Conservation (phyloP, 2,329 filamentous ascomycete species). For the Ascosphaera pollenicola region DNA sequence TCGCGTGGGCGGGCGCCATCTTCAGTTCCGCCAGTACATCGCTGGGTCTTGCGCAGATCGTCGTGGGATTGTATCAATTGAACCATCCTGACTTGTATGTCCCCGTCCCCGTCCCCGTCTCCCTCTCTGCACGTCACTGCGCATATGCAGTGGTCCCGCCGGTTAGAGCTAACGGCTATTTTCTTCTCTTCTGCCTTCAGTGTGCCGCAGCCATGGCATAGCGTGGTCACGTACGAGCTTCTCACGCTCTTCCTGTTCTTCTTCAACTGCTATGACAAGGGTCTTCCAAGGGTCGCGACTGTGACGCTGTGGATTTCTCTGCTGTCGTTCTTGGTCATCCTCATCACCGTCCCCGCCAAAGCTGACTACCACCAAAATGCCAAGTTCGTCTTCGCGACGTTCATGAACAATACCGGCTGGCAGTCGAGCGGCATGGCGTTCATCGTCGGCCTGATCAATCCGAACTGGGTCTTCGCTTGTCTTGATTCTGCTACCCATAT, state of each 20-base stretch:
- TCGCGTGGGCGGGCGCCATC: slow-evolving; percentile 31
- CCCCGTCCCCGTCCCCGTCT: background rate
- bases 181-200: slow-evolving; percentile 6
- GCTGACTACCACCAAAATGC: slow-evolving; percentile 23
- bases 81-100: slow-evolving; percentile 30
- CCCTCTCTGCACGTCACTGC: slow-evolving; percentile 1
- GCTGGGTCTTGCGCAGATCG: slow-evolving; percentile 24
- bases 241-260: slow-evolving; percentile 26
- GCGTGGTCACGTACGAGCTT: slow-evolving; percentile 24
- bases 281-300: slow-evolving; percentile 19
- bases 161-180: background rate
- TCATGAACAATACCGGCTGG: slow-evolving; percentile 31
- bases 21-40: slow-evolving; percentile 32
- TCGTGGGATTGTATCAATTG: slow-evolving; percentile 30
- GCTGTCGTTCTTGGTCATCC: slow-evolving; percentile 25
- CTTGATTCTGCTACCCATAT: slow-evolving; percentile 29
- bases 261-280: slow-evolving; percentile 24
- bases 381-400: slow-evolving; percentile 29
- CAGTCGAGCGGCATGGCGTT: slow-evolving; percentile 25
- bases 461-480: slow-evolving; percentile 28
- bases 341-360: slow-evolving; percentile 25
- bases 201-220: slow-evolving; percentile 14
- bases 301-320: slow-evolving; percentile 25
- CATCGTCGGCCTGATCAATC: slow-evolving; percentile 29
- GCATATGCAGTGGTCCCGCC: no score